A percentile compares a stretch with the other conserved stretches of the same genome.
phyloP scores from a whole-genome alignment of 495 filamentous ascomycete genomes.

The Daldinia caldariorum region DNA sequence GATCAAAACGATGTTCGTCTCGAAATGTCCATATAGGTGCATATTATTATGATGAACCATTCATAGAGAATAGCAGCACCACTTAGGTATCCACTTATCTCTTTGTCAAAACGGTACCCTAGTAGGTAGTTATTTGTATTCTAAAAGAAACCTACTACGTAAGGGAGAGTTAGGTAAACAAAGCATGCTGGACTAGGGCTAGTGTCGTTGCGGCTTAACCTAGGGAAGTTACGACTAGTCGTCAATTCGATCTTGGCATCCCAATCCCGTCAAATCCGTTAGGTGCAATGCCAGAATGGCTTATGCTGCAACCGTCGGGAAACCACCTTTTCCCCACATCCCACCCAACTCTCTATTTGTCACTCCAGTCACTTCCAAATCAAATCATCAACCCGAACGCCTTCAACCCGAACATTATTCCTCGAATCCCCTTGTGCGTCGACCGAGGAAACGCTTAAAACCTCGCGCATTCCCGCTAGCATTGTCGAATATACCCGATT shows the following conservation, averaged over 20 bases:
- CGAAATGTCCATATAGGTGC: conserved; percentile 18
- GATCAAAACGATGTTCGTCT: conserved; percentile 43
- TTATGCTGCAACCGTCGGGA: conserved; percentile 9
- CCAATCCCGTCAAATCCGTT: conserved; percentile 34
- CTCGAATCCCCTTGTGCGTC: conserved; percentile 7
- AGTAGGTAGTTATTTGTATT: too few relatives aligned
- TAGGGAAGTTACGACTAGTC: conserved; percentile 8
- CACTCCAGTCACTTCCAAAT: conserved; percentile 15
- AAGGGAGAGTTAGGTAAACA: too few relatives aligned
- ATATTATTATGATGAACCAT: conserved; percentile 12
- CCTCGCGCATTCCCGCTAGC: not conserved
- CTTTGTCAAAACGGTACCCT: too few relatives aligned
- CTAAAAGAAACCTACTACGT: too few relatives aligned
- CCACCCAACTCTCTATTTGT: conserved; percentile 22
- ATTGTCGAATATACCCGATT: conserved; percentile 19
- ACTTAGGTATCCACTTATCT: too few relatives aligned
- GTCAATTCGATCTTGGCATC: conserved; percentile 36
- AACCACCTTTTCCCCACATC: conserved; percentile 41
- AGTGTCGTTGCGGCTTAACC: conserved; percentile 25
- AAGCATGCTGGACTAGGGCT: conserved; percentile 10
- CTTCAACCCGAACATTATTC: conserved; percentile 9
- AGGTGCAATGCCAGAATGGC: conserved; percentile 16
- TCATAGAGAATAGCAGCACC: not conserved
- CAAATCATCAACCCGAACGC: conserved; percentile 21
- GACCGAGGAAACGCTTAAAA: conserved; percentile 8